Evolutionary conservation across 2,329 filamentous ascomycete species (phyloP).

Genomic region (Diaporthe nobilis): DNA sequence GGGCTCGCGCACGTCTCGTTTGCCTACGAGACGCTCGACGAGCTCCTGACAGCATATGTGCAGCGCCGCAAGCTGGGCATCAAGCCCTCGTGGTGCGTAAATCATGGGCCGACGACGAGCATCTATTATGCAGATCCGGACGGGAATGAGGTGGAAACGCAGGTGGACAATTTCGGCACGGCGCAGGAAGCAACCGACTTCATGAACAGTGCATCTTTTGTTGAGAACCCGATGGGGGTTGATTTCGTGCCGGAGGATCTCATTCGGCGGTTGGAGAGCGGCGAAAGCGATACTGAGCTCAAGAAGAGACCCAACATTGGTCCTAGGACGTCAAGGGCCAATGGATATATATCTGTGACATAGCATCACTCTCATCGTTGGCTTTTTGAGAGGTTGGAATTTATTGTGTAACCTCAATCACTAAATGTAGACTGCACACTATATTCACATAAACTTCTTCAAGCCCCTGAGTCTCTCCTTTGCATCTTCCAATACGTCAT

Average conservation of each 20-base stretch:
- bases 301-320: not conserved
- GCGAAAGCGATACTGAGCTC: not conserved
- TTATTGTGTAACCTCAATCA: no score
- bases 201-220: constrained; percentile 55
- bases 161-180: constrained; percentile 60
- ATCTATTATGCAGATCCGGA: constrained; percentile 66
- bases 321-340: not conserved
- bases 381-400: no score
- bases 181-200: constrained; percentile 54
- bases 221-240: constrained; percentile 58
- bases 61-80: constrained; percentile 54
- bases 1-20: constrained; percentile 61
- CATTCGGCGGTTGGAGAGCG: constrained; percentile 41
- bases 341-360: not conserved
- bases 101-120: constrained; percentile 62
- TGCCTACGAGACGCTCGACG: constrained; percentile 52
- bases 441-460: not conserved
- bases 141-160: constrained; percentile 62
- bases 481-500: not conserved
- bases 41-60: constrained; percentile 54
- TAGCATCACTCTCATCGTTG: not conserved
- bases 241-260: constrained; percentile 62
- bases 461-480: not conserved
- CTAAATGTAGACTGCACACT: not conserved
- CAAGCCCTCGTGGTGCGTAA: constrained; percentile 58